phyloP scores from a whole-genome alignment of 345 rosid species.

The Dipteronia sinensis region DNA sequence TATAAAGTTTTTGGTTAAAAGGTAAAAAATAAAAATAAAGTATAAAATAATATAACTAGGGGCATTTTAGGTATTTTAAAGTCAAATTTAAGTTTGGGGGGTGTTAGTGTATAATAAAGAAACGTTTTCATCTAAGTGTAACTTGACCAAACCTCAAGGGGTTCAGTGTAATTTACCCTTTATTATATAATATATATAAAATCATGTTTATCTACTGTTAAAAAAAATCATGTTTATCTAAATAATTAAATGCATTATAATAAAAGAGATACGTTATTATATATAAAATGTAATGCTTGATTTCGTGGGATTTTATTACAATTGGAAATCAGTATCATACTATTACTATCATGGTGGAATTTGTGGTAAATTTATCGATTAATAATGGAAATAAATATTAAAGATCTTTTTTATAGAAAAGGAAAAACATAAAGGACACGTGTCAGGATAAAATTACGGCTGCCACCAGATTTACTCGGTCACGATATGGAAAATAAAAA shows the following conservation, averaged over 20 bases:
- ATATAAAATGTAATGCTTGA: background rate
- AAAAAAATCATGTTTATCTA: background rate
- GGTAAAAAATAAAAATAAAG: too few species aligned
- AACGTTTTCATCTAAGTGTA: too few species aligned
- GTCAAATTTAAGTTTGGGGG: too few species aligned
- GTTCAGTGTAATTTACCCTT: too few species aligned
- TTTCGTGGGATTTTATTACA: background rate
- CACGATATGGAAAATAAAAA: background rate
- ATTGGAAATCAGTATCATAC: background rate
- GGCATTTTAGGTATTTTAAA: too few species aligned
- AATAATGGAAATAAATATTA: background rate
- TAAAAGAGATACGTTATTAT: too few species aligned
- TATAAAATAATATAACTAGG: too few species aligned
- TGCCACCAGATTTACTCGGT: slow-evolving; percentile 21
- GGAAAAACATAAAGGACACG: background rate
- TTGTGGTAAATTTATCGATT: background rate
- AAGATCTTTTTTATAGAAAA: background rate
- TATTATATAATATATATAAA: too few species aligned
- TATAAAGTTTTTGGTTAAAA: too few species aligned
- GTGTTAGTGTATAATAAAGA: too few species aligned
- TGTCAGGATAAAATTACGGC: background rate
- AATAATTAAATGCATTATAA: background rate
- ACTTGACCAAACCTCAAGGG: too few species aligned
- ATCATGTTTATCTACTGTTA: too few species aligned
- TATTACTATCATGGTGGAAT: background rate